A percentile compares a stretch with the other conserved stretches of the same genome.
These are phyloP conservation scores for Penicillium thymicola DNA, from an alignment of 2,329 filamentous ascomycete species.

Conservation along the genomic window DNA sequence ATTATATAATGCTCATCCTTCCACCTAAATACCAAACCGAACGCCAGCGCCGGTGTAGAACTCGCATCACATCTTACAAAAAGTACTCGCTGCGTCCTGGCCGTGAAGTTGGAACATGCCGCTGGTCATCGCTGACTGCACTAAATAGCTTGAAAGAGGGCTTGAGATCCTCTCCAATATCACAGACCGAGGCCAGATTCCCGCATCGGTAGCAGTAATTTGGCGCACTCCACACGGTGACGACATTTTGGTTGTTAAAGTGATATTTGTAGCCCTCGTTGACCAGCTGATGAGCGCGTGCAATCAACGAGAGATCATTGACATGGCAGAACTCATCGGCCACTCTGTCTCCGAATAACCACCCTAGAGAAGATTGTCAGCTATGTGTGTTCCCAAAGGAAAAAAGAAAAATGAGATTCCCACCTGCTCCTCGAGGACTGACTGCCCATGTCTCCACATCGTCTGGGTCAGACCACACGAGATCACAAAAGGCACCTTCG, in stretches of 20 bases:
- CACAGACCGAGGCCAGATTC: conserved; percentile 87
- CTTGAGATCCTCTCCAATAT: conserved; percentile 76
- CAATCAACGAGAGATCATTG: conserved; percentile 68
- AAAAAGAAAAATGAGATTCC: conserved; percentile 30
- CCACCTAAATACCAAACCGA: conserved; percentile 20
- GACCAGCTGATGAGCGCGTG: conserved; percentile 70
- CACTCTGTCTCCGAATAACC: conserved; percentile 69
- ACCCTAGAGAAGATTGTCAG: conserved; percentile 33
- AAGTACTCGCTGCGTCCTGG: conserved; percentile 50
- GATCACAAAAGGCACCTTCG: conserved; percentile 72
- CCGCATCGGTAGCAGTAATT: conserved; percentile 98
- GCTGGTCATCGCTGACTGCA: conserved; percentile 47
- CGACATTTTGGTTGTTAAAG: conserved; percentile 90
- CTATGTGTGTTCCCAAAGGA: conserved; percentile 35
- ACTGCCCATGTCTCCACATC: conserved; percentile 69
- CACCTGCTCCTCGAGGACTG: conserved; percentile 63
- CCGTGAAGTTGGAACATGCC: conserved; percentile 44
- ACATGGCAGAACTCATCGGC: conserved; percentile 75
- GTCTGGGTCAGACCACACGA: conserved; percentile 74
- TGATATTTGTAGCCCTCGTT: conserved; percentile 87
- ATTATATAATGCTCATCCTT: conserved; percentile 35
- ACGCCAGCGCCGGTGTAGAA: conserved; percentile 37
- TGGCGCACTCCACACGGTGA: conserved; percentile 73
- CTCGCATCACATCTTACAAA: conserved; percentile 35
- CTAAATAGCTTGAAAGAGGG: conserved; percentile 71